Percentiles rank a stretch among this genome's conserved stretches.
Conservation (phyloP, 441 rosid genomes). For the Croton laevigatus region DNA sequence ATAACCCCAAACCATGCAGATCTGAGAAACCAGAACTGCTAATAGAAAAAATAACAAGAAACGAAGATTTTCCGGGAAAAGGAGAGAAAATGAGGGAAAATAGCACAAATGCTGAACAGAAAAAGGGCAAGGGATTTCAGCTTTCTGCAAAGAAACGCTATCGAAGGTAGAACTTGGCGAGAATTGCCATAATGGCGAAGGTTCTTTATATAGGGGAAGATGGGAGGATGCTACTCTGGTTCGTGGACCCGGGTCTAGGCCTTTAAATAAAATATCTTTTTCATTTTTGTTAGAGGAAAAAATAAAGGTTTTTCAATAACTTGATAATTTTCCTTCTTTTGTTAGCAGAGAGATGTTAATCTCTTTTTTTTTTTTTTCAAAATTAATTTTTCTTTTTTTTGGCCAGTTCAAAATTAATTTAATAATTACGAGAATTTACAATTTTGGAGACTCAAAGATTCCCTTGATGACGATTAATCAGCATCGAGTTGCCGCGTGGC, state of each 20-base stretch:
- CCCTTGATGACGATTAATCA: conserved; percentile 26
- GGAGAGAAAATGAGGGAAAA: not conserved
- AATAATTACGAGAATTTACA: not conserved
- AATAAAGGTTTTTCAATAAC: too few species aligned
- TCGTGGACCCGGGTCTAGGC: conserved; percentile 32
- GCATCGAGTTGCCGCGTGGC: conserved; percentile 67
- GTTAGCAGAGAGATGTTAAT: not conserved
- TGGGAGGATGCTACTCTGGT: conserved; percentile 20
- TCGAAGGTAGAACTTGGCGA: conserved; percentile 39
- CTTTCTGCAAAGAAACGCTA: conserved; percentile 11
- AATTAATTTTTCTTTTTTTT: too few species aligned
- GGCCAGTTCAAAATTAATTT: too few species aligned
- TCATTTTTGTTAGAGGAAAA: conserved; percentile 12
- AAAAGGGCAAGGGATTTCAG: conserved; percentile 6
- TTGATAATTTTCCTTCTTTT: too few species aligned
- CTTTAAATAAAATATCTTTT: conserved; percentile 22
- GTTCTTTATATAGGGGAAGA: conserved; percentile 39
- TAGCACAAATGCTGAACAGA: not conserved
- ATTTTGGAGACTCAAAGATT: conserved; percentile 20
- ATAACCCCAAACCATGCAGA: conserved; percentile 42
- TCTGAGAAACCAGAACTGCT: conserved; percentile 1
- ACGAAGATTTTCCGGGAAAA: conserved; percentile 23
- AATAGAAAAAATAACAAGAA: not conserved
- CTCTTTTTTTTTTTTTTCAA: not conserved
- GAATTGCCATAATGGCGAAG: conserved; percentile 48